Base-by-base conservation (phyloP, 2,329 filamentous ascomycete species). In the Xylariaceae sp. region DNA sequence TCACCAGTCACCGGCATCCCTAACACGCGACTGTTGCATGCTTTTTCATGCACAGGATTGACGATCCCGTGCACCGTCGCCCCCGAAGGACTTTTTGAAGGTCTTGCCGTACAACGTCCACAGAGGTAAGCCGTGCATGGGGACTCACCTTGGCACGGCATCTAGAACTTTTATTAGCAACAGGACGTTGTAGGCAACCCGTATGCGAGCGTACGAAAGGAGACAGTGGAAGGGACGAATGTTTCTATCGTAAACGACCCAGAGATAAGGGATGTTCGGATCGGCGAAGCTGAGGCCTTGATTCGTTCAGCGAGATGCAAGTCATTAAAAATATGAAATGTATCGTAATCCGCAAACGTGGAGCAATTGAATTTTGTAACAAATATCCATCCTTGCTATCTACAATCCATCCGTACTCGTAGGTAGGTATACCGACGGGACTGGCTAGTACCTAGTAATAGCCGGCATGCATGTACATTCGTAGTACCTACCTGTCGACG, bases 291-390 rank as follows among this genome's bases (percentile, higher is more conserved):
- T 55, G 61, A 55, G 18, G n/a, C 55, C 62, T 56, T 64, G 61
- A 72, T 72, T 72, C 66, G 69, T 58, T 54, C 57, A 58, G 23
- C 9, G 37, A 41, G 11, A 41, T 18, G 15, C 58, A 61, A 53
- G 18, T 50, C 37, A 64, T 71, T 70, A 67, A 65, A 71, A 72
- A 72, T 66, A 64, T 61, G 67, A 69, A 70, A 60, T 17, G 57
- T 61, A 30, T 30, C 23, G 23, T 30, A 30, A 30, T 30, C 23
- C 23, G 23, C 23, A 64, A 63, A 59, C 56, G 55, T 41, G 55
- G 55, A 67, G 70, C 66, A 72, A 71, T 69, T 66, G 65, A 72
- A 72, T 71, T 51, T 68, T 68, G 70, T 72, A 72, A 72, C 63
- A 66, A 61, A 69, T 70, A 67, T 60, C 10, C 10, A 63, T 47